Percentiles rank a stretch among this genome's conserved stretches.
phyloP scores from a whole-genome alignment of 768 basidiomycete species.

The Sarcodon sp. region DNA sequence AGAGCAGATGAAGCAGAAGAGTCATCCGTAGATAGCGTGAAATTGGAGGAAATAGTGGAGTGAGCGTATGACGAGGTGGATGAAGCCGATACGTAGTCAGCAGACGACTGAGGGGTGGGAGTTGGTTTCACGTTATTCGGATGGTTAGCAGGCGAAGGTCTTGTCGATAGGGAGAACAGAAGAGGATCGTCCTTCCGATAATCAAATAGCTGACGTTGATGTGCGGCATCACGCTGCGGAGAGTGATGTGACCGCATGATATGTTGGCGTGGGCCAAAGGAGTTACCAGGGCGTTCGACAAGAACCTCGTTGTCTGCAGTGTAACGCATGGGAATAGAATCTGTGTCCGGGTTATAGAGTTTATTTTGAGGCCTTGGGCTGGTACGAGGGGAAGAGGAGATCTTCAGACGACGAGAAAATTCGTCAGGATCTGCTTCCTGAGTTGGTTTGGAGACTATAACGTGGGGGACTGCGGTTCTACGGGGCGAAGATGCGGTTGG shows the following conservation, averaged over 20 bases:
- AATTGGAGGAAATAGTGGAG: slow-evolving; percentile 51
- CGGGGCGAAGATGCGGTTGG: slow-evolving; percentile 9
- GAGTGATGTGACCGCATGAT: slow-evolving; percentile 15
- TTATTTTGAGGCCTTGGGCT: slow-evolving; percentile 24
- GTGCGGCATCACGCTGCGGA: slow-evolving; percentile 18
- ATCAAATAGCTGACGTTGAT: slow-evolving; percentile 63
- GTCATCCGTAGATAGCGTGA: slow-evolving; percentile 66
- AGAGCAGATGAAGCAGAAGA: slow-evolving; percentile 63
- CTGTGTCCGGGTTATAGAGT: slow-evolving; percentile 63
- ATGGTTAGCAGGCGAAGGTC: slow-evolving; percentile 20
- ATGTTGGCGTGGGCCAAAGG: slow-evolving; percentile 27
- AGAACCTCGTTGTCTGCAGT: slow-evolving; percentile 54
- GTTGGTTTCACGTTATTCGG: slow-evolving; percentile 17
- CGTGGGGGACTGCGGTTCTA: slow-evolving; percentile 18
- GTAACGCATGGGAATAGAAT: slow-evolving; percentile 45
- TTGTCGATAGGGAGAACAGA: slow-evolving; percentile 58
- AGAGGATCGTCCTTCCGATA: slow-evolving; percentile 87
- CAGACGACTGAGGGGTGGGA: slow-evolving; percentile 48
- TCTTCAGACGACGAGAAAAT: slow-evolving; percentile 59
- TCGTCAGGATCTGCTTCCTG: slow-evolving; percentile 57
- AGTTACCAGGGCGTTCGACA: slow-evolving; percentile 42
- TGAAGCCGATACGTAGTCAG: slow-evolving; percentile 62
- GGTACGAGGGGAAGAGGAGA: slow-evolving; percentile 35
- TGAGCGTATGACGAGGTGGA: slow-evolving; percentile 58
- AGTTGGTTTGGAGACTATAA: slow-evolving; percentile 29